Evolutionary conservation across 148 eudicot species (phyloP), one percentile per base, ranked within the genome.

Genomic region (Euryodendron excelsum): DNA sequence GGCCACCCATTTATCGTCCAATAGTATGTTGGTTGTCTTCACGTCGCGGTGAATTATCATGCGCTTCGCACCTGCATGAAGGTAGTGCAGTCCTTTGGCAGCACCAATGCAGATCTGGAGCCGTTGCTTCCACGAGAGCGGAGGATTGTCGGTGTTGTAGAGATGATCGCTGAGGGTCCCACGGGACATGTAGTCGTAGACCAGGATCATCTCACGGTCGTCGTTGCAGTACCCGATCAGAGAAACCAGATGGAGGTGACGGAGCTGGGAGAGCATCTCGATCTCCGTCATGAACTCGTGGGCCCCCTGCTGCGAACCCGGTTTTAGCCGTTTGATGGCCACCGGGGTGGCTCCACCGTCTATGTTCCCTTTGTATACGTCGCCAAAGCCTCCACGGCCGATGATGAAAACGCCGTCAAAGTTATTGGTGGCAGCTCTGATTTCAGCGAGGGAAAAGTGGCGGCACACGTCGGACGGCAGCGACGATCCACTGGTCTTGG

Each of bases 221-320:
- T 83, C 85, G 34, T 79, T 27, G 31, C 79, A 82, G n/a, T 82
- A 82, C 1, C 85, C 81, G n/a, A 74, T 55, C 9, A 78, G 73
- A 31, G 75, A 33, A 25, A 76, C 72, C 0, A 81, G 64, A 27
- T 81, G 83, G 15, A 15, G 56, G 71, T 80, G 78, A 3, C 27
- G 74, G 5, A 80, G 68, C 30, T 44, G 45, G 13, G 82, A 80
- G 1, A 73, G 60, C 47, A 60, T 74, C 48, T 58, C 50, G 58
- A 80, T 80, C 64, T 80, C 79, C 3, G 78, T 56, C 37, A 4
- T 1, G 44, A 74, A 80, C 58, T 80, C 82, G 1, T 23, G 10
- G 13, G 47, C 53, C 34, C 82, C 82, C 17, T 74, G 82, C 33
- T 50, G 58, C n/a, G 82, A 74, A 8, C 27, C 21, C 0, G 33